These are phyloP conservation scores for Crithidia brevicula DNA, from an alignment of 208 protist genomes.

Conservation along the genomic window DNA sequence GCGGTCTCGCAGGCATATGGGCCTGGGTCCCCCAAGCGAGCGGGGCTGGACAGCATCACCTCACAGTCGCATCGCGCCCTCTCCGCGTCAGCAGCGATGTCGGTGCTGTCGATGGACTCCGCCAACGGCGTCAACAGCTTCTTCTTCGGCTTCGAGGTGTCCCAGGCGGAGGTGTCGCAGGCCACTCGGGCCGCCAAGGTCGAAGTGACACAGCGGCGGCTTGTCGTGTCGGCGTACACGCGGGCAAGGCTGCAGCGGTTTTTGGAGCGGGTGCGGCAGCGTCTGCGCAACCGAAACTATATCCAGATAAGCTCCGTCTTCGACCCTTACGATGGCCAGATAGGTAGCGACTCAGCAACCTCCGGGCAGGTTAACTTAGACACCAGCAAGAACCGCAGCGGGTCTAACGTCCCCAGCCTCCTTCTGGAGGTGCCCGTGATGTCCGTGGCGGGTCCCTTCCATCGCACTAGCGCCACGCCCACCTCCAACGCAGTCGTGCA, in stretches of 20 bases:
- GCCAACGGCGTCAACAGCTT: conserved; percentile 3
- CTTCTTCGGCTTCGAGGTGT: conserved; percentile 35
- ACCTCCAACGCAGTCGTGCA: neutral
- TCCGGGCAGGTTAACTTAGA: neutral
- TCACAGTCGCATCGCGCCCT: conserved; percentile 3
- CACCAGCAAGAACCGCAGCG: neutral
- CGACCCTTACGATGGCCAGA: neutral
- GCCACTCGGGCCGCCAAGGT: conserved; percentile 39
- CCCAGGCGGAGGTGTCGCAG: conserved; percentile 43
- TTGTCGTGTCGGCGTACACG: conserved; percentile 25
- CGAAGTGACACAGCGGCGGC: conserved; percentile 19
- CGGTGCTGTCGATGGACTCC: conserved; percentile 12
- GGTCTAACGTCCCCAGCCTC: neutral
- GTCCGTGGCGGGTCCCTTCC: neutral
- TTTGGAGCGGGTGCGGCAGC: conserved; percentile 21
- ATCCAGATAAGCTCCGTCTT: conserved; percentile 16
- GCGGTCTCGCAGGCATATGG: no score
- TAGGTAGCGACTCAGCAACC: conserved; percentile 1
- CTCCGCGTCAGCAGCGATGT: neutral
- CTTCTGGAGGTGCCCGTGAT: conserved; percentile 16
- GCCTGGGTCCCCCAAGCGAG: no score
- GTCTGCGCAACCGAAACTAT: conserved; percentile 20
- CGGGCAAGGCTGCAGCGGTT: conserved; percentile 21
- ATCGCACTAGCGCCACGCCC: conserved; percentile 10
- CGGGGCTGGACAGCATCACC: neutral